Evolutionary conservation across 495 filamentous ascomycete species (phyloP).

Genomic region (Penicillium odoratum): DNA sequence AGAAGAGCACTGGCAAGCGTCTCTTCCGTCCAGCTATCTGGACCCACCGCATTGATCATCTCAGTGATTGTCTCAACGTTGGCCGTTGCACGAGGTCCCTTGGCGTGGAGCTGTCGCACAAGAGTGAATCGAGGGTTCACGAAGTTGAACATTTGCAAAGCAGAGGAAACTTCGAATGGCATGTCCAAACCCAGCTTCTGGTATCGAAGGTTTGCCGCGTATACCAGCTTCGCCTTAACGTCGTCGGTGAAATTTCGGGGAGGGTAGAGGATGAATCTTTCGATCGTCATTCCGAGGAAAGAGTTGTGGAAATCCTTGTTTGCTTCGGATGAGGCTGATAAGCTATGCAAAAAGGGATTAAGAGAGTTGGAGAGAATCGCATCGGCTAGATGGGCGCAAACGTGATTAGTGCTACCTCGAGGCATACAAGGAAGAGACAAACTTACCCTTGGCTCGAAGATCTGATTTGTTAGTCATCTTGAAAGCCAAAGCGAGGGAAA

Average conservation of each 20-base stretch:
- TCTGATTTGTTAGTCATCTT: constrained; percentile 76
- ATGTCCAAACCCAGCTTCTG: constrained; percentile 57
- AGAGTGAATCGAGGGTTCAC: constrained; percentile 65
- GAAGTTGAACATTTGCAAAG: constrained; percentile 71
- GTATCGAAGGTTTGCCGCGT: constrained; percentile 69
- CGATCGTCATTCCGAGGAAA: constrained; percentile 74
- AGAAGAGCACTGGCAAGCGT: constrained; percentile 80
- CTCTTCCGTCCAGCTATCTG: constrained; percentile 71
- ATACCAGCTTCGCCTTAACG: constrained; percentile 64
- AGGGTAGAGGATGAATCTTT: constrained; percentile 77
- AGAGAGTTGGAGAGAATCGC: constrained; percentile 75
- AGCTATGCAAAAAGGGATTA: constrained; percentile 68
- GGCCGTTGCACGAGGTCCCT: constrained; percentile 62
- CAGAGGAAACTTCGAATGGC: constrained; percentile 70
- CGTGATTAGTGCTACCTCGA: constrained; percentile 19
- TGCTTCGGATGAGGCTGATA: constrained; percentile 57
- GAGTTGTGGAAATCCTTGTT: constrained; percentile 63
- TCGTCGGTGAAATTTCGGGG: constrained; percentile 79
- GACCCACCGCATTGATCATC: constrained; percentile 63
- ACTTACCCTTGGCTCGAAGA: constrained; percentile 82
- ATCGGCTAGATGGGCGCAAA: constrained; percentile 61
- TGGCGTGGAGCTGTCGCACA: constrained; percentile 73
- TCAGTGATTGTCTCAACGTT: constrained; percentile 56
- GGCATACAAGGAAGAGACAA: background rate
- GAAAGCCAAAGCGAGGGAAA: constrained; percentile 84